A percentile compares a stretch with the other conserved stretches of the same genome.
Conservation (phyloP, 225 moss, liverwort and hornwort species). For the Bryoerythrophyllum caledonicum region DNA sequence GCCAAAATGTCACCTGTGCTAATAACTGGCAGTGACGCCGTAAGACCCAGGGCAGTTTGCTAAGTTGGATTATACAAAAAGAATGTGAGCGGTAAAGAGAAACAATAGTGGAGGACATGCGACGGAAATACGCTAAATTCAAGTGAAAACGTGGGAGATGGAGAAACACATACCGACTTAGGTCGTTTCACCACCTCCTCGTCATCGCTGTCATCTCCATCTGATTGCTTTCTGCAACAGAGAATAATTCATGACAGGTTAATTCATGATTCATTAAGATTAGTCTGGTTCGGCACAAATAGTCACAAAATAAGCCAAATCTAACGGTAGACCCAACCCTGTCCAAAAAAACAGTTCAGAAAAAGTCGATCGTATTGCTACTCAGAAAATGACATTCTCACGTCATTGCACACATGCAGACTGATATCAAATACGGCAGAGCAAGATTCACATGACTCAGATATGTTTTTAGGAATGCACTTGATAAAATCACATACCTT, state of each 20-base stretch:
- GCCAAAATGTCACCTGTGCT: neutral
- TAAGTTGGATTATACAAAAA: neutral
- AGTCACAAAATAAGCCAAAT: neutral
- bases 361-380: neutral
- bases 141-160: neutral
- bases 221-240: slow-evolving; percentile 77
- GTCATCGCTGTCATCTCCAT: slow-evolving; percentile 96
- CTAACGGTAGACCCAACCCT: too few species aligned
- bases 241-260: neutral
- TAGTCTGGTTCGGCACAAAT: neutral
- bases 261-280: neutral
- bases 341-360: neutral
- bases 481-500: slow-evolving; percentile 46
- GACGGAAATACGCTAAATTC: too few species aligned
- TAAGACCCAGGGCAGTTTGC: neutral
- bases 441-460: neutral
- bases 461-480: neutral
- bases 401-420: neutral
- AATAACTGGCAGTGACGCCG: neutral
- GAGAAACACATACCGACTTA: slow-evolving; percentile 61
- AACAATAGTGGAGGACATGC: too few species aligned
- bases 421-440: neutral
- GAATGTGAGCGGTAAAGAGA: too few species aligned
- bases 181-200: slow-evolving; percentile 91
- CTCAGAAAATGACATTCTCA: neutral